A percentile compares a stretch with the other conserved stretches of the same genome.
These are phyloP conservation scores for Pyrenophora seminiperda DNA, from an alignment of 2,329 filamentous ascomycete genomes.

Conservation along the genomic window DNA sequence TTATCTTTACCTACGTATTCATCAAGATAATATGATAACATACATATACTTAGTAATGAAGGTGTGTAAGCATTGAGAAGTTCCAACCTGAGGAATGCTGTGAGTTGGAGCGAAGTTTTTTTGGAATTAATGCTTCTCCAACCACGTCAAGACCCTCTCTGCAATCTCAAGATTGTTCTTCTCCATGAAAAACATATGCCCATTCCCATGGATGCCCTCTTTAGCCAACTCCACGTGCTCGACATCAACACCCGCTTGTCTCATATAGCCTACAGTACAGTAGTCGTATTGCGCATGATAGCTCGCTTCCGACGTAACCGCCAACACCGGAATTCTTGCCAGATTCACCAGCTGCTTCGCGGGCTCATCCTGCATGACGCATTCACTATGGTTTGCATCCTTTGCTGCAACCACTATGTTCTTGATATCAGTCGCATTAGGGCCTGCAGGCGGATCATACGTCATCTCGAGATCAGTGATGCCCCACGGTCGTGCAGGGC, in stretches of 20 bases:
- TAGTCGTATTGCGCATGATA: slow-evolving; percentile 62
- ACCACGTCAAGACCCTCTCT: neutral
- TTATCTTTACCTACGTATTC: no score
- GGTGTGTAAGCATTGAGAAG: no score
- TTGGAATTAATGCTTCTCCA: slow-evolving; percentile 1
- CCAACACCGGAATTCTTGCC: slow-evolving; percentile 53
- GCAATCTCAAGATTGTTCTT: slow-evolving; percentile 34
- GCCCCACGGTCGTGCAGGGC: slow-evolving; percentile 39
- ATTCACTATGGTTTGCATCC: slow-evolving; percentile 38
- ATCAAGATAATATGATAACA: no score
- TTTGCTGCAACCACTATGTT: slow-evolving; percentile 28
- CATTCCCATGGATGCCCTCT: slow-evolving; percentile 67
- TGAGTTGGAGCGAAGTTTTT: no score
- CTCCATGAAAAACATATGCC: slow-evolving; percentile 44
- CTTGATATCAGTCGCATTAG: slow-evolving; percentile 26
- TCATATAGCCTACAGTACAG: slow-evolving; percentile 59
- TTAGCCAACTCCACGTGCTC: slow-evolving; percentile 49
- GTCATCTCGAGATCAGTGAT: slow-evolving; percentile 40
- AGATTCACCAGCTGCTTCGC: slow-evolving; percentile 57
- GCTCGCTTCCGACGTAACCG: slow-evolving; percentile 60
- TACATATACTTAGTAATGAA: no score
- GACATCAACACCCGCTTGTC: slow-evolving; percentile 48
- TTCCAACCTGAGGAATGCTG: no score
- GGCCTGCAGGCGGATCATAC: slow-evolving; percentile 42
- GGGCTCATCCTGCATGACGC: slow-evolving; percentile 49